Evolutionary conservation across 441 rosid genomes (phyloP).

Genomic region (Eutrema salsugineum): DNA sequence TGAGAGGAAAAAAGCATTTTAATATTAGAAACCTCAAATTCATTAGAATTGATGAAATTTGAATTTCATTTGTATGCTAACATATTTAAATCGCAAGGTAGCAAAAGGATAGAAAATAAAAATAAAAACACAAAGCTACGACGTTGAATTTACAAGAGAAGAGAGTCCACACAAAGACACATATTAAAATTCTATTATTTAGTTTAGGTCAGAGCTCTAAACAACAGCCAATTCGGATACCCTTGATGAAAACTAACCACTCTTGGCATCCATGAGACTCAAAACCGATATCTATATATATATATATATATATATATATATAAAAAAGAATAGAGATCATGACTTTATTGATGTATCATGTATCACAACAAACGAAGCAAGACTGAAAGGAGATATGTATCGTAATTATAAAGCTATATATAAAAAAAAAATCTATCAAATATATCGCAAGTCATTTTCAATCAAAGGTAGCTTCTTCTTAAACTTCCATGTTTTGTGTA

Average conservation of each 20-base stretch:
- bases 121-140: too few relatives aligned
- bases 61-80: too few relatives aligned
- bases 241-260: neutral
- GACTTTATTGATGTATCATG: neutral
- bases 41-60: too few relatives aligned
- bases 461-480: neutral
- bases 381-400: neutral
- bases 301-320: too few relatives aligned
- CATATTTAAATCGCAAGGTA: too few relatives aligned
- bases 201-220: neutral
- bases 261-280: neutral
- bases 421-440: neutral
- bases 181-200: too few relatives aligned
- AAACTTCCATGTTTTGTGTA: constrained; percentile 7
- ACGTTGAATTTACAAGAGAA: too few relatives aligned
- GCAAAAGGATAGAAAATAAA: too few relatives aligned
- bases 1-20: too few relatives aligned
- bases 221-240: neutral
- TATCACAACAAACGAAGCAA: neutral
- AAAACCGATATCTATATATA: neutral
- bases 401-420: neutral
- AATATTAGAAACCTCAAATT: too few relatives aligned
- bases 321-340: too few relatives aligned
- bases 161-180: too few relatives aligned
- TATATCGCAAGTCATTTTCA: neutral